Conservation (phyloP, 495 filamentous ascomycete genomes). For the Aspergillus campestris region DNA sequence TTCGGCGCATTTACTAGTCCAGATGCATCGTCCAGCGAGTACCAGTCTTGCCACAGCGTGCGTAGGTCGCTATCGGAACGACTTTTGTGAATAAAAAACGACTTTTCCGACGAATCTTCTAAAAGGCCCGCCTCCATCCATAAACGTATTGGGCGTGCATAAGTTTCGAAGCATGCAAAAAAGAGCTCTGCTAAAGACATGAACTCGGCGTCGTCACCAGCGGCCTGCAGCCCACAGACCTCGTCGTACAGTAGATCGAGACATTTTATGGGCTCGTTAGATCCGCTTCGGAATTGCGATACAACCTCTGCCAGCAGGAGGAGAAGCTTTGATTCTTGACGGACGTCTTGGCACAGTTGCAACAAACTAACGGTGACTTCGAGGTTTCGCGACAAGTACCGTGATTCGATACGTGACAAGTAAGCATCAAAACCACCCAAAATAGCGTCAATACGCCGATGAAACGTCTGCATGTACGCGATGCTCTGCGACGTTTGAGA, state of each 20-base stretch:
- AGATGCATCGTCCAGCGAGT: constrained; percentile 46
- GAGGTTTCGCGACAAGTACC: constrained; percentile 27
- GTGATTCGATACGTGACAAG: constrained; percentile 36
- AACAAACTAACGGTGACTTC: constrained; percentile 47
- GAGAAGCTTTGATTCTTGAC: constrained; percentile 45
- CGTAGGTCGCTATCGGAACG: constrained; percentile 48
- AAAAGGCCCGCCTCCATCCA: constrained; percentile 85
- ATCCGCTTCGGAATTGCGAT: constrained; percentile 14
- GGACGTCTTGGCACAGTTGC: constrained; percentile 51
- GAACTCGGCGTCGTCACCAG: constrained; percentile 53
- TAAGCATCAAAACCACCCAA: constrained; percentile 34
- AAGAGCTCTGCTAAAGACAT: constrained; percentile 58
- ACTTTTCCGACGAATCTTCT: constrained; percentile 46
- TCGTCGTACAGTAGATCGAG: constrained; percentile 69
- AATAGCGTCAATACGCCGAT: constrained; percentile 35
- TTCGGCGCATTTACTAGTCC: constrained; percentile 55
- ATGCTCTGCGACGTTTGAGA: constrained; percentile 23
- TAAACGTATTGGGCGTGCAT: constrained; percentile 63
- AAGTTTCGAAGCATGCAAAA: constrained; percentile 74
- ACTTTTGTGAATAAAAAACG: constrained; percentile 65
- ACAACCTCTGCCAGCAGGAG: constrained; percentile 44
- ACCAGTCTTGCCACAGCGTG: constrained; percentile 71
- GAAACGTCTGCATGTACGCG: constrained; percentile 49
- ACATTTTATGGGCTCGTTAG: constrained; percentile 43
- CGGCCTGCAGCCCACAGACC: constrained; percentile 59